Base-by-base conservation (phyloP, 2,329 filamentous ascomycete species). In the Karstenula rhodostoma region DNA sequence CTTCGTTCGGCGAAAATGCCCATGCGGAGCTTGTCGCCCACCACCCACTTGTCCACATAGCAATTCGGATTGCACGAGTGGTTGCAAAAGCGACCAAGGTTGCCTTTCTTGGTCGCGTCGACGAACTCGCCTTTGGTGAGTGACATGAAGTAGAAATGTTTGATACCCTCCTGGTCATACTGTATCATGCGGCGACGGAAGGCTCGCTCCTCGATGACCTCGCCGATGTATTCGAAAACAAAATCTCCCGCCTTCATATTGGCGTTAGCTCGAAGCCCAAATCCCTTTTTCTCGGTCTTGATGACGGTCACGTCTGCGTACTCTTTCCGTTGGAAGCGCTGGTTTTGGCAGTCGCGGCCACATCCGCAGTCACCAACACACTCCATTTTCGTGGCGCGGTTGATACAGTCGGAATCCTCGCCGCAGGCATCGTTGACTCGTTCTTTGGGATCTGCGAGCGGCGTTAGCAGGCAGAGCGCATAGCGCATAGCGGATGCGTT, bases 61-160 rank as follows among this genome's bases (percentile, higher is more conserved):
- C 94, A 98, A 76, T 99, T 99, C 19, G 95, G 95, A 77, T 95
- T 97, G 85, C 95, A 99, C 9, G 95, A 98, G 78, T 99, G 95
- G 74, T 99, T 99, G 86, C 95, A 99, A 75, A 99, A 99, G 32
- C 95, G 90, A 54, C 94, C 95, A 6, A 99, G 86, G 69, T 98
- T 98, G 53, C 95, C 95, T 77, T 93, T 96, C 76, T 95, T 96
- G 10, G 95, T 99, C 23, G 95, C 95, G 80, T 99, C 95, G 60
- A 99, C 93, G 74, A 98, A 99, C 78, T 98, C 95, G 72, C 89
- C 92, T 78, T 96, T 96, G 74, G 89, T 96, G 63, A 99, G 88
- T 29, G 95, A 98, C 95, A 99, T 99, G 83, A 99, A 99, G 80
- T 99, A 99, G 78, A 99, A 99, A 80, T 99, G 95, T 78, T 96